Evolutionary conservation across 2,329 filamentous ascomycete genomes (phyloP).

Genomic region (Fusarium devonianum): DNA sequence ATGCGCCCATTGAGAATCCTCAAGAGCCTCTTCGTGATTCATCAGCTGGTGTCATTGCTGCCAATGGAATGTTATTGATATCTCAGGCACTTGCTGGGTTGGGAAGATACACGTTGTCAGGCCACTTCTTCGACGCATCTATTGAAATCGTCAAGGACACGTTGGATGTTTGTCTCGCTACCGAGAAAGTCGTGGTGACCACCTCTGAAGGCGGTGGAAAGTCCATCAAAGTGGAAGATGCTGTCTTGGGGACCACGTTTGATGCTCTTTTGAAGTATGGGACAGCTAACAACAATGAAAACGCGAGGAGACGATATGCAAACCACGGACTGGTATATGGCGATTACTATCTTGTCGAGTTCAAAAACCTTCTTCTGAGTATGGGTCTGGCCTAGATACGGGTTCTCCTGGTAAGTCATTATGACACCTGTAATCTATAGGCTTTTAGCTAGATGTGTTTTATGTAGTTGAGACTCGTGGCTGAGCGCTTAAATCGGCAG

Average conservation of each 20-base stretch:
- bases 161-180: constrained; percentile 39
- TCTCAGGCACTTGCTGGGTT: constrained; percentile 44
- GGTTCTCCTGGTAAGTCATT: not conserved
- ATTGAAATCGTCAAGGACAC: constrained; percentile 44
- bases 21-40: constrained; percentile 44
- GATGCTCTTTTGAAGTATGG: constrained; percentile 44
- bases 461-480: not conserved
- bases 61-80: constrained; percentile 52
- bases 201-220: too few species aligned
- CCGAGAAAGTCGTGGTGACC: constrained; percentile 32
- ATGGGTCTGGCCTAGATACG: constrained; percentile 40
- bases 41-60: constrained; percentile 50
- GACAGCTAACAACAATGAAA: constrained; percentile 46
- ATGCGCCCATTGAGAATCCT: constrained; percentile 51
- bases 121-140: constrained; percentile 40
- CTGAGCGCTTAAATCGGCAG: too few species aligned
- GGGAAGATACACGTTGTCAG: constrained; percentile 21
- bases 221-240: not conserved
- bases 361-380: constrained; percentile 55
- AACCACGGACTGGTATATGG: constrained; percentile 57
- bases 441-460: too few species aligned
- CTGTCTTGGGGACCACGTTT: constrained; percentile 21
- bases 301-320: constrained; percentile 39
- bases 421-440: too few species aligned
- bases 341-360: constrained; percentile 56